Conservation (phyloP, 257 asterid species). For the Mentha longifolia region DNA sequence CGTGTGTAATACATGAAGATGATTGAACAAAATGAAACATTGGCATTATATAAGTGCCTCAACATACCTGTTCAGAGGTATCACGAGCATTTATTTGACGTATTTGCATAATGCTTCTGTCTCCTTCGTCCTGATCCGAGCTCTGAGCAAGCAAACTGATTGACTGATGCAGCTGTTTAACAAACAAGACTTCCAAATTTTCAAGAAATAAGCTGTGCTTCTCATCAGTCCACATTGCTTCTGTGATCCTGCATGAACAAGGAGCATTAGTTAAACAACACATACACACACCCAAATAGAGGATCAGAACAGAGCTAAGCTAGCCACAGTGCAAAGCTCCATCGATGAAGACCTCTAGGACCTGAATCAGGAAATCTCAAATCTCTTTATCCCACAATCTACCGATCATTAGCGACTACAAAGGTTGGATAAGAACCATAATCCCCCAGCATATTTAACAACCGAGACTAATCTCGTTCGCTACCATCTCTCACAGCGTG, state of each 20-base stretch:
- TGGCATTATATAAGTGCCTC: conserved; percentile 23
- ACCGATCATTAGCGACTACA: background rate
- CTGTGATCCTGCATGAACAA: conserved; percentile 49
- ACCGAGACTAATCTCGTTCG: conserved; percentile 3
- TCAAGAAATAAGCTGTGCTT: conserved; percentile 69
- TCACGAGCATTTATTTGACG: conserved; percentile 30
- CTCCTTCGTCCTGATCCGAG: conserved; percentile 37
- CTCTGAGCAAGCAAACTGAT: conserved; percentile 38
- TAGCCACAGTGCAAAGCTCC: conserved; percentile 13
- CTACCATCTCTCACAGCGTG: conserved; percentile 13
- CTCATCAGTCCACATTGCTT: conserved; percentile 70
- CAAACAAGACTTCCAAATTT: conserved; percentile 72
- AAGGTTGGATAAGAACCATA: background rate
- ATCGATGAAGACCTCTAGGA: conserved; percentile 10
- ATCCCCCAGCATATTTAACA: background rate
- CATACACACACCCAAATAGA: background rate
- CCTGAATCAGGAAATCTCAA: conserved; percentile 16
- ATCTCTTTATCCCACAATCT: background rate
- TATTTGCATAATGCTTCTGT: conserved; percentile 29
- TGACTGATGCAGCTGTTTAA: conserved; percentile 64
- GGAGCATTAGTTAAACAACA: background rate
- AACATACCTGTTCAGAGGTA: conserved; percentile 45
- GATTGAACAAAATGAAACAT: conserved; percentile 16
- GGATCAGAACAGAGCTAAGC: conserved; percentile 17
- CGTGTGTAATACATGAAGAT: conserved; percentile 6